Evolutionary conservation across 139 green algal genomes (phyloP), one percentile per base, ranked within the genome.

Genomic region (Helicosporidium sp.): DNA sequence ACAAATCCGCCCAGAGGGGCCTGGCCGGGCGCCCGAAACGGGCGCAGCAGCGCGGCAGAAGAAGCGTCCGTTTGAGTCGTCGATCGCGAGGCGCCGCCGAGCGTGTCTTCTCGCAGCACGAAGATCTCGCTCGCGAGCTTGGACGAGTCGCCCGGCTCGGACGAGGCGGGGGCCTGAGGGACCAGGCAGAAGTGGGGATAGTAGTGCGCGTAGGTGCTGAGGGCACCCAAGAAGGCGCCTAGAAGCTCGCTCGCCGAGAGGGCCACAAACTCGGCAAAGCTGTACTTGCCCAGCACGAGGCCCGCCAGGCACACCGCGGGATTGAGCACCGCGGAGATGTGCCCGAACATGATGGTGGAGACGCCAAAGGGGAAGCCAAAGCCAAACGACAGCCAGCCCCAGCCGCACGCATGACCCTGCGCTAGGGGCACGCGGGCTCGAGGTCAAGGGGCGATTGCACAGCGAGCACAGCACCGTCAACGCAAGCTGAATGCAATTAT

Each of bases 351-450:
- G 8, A 29, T 42, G 18, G 52, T 58, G 16, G 33, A 29, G 3
- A 66, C 31, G 18, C 58, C 58, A 51, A 66, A 66, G n/a, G 43
- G 28, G 6, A 60, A 19, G 7, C 58, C 58, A 26, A 66, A 66
- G 10, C 58, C 58, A 3, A 66, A 37, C 10, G 31, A 37, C 31
- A 37, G 13, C 10, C 10, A 37, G 31, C 31, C 31, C 31, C 31
- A 37, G 31, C 31, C 31, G 31, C 13, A 37, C 10, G 10, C 31
- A 37, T 37, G 10, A 13, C 31, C 31, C 31, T 37, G 31, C n/a
- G n/a, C n/a, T n/a, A n/a, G n/a, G n/a, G n/a, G n/a, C n/a, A n/a
- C n/a, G n/a, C n/a, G n/a, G n/a, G n/a, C n/a, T n/a, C n/a, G n/a
- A n/a, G n/a, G n/a, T n/a, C n/a, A n/a, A n/a, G n/a, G n/a, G n/a